Evolutionary conservation across 2,329 filamentous ascomycete genomes (phyloP).

Genomic region (Stachybotrys chartarum): DNA sequence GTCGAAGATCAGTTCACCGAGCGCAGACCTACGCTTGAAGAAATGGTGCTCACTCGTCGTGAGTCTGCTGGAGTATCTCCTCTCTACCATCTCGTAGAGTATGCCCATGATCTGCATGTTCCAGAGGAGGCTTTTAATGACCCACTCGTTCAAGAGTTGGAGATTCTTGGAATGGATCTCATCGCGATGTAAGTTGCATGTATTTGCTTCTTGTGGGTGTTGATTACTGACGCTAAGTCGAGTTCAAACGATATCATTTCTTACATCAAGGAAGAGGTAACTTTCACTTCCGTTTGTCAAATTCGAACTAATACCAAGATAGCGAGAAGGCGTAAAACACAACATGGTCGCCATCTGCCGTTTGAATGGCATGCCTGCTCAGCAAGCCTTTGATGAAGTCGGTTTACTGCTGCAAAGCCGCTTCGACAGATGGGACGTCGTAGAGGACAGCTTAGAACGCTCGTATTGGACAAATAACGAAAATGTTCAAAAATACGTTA

Average conservation of each 20-base stretch:
- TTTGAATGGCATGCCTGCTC: conserved; percentile 7
- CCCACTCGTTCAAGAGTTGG: conserved; percentile 10
- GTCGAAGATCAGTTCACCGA: conserved; percentile 5
- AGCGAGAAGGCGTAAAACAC: conserved; percentile 10
- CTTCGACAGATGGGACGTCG: conserved; percentile 9
- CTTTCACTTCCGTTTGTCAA: neutral
- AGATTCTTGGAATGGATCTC: conserved; percentile 13
- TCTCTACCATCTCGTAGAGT: conserved; percentile 14
- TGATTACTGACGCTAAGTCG: neutral
- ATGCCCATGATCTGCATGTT: conserved; percentile 9
- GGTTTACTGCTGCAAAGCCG: conserved; percentile 9
- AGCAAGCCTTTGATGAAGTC: conserved; percentile 12
- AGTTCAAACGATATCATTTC: conserved; percentile 15
- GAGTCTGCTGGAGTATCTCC: conserved; percentile 10
- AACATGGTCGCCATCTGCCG: conserved; percentile 13
- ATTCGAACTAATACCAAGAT: neutral
- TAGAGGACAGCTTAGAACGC: conserved; percentile 6
- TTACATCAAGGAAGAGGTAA: conserved; percentile 13
- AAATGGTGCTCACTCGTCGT: conserved; percentile 10
- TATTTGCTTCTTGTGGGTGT: neutral
- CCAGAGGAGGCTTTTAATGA: conserved; percentile 13
- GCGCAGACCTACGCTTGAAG: conserved; percentile 8
- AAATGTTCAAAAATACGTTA: conserved; percentile 10
- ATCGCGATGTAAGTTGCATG: conserved; percentile 11
- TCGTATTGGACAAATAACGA: conserved; percentile 5